A percentile compares a stretch with the other conserved stretches of the same genome.
Conservation (phyloP, 805 yeast species). For the Priceomyces medius region DNA sequence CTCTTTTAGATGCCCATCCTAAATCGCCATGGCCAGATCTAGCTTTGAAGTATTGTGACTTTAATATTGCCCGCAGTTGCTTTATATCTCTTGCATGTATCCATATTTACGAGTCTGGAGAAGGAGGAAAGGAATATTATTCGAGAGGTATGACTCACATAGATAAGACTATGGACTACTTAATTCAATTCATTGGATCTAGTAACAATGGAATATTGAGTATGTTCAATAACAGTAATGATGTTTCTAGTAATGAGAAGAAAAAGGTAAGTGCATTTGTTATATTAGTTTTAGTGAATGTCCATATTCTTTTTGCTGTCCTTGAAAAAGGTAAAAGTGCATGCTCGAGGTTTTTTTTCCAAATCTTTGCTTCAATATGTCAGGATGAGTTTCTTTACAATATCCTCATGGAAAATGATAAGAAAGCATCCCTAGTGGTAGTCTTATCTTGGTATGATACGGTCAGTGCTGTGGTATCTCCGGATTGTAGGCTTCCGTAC, state of each 20-base stretch:
- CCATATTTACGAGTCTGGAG: constrained; percentile 52
- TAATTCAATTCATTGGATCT: constrained; percentile 41
- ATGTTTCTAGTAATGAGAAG: constrained; percentile 13
- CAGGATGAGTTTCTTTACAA: constrained; percentile 42
- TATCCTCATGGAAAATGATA: constrained; percentile 43
- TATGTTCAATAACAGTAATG: constrained; percentile 5
- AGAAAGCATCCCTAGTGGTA: constrained; percentile 48
- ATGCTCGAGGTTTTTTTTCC: constrained; percentile 47
- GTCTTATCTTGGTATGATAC: constrained; percentile 64
- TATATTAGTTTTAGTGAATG: constrained; percentile 51
- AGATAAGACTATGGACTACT: constrained; percentile 55
- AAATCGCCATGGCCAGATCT: constrained; percentile 62
- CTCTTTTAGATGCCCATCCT: constrained; percentile 58
- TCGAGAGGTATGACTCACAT: constrained; percentile 53
- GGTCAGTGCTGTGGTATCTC: constrained; percentile 53
- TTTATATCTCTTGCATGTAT: constrained; percentile 56
- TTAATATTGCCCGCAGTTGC: constrained; percentile 57
- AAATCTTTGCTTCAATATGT: constrained; percentile 50
- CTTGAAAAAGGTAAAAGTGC: constrained; percentile 57
- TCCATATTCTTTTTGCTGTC: constrained; percentile 53
- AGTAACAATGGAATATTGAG: constrained; percentile 1
- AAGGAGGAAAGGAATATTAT: constrained; percentile 52
- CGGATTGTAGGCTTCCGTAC: constrained; percentile 55
- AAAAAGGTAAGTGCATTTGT: constrained; percentile 33
- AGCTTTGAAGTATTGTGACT: constrained; percentile 56